These are phyloP conservation scores for Proliferodiscus dingleyae DNA, from an alignment of 2,329 filamentous ascomycete species.

Conservation along the genomic window DNA sequence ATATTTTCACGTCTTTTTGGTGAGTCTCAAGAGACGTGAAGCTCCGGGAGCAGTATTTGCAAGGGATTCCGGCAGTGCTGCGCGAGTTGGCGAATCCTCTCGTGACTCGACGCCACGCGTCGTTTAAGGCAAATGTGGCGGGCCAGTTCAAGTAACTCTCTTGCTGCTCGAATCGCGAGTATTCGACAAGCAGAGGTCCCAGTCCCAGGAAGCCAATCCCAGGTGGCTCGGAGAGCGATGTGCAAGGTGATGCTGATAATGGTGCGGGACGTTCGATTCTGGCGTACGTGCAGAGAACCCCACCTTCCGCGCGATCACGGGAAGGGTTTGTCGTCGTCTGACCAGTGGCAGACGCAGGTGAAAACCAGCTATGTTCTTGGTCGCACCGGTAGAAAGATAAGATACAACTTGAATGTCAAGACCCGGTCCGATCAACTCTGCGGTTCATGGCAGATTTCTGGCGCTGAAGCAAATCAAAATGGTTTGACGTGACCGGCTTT, in stretches of 20 bases:
- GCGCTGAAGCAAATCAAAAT: too few relatives aligned
- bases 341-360: too few relatives aligned
- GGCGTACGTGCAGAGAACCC: constrained; percentile 6
- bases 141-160: background rate
- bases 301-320: constrained; percentile 6
- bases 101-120: constrained; percentile 12
- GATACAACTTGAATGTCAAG: too few relatives aligned
- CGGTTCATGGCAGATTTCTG: too few relatives aligned
- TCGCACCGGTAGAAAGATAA: too few relatives aligned
- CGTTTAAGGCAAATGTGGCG: constrained; percentile 7
- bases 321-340: constrained; percentile 7
- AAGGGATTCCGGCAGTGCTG: constrained; percentile 1
- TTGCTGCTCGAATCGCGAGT: background rate
- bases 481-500: too few relatives aligned
- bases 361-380: too few relatives aligned
- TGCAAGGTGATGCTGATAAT: background rate
- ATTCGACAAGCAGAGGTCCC: background rate
- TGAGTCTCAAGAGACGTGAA: too few relatives aligned
- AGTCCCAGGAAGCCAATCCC: background rate
- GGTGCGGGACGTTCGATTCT: background rate
- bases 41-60: background rate
- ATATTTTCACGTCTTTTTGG: too few relatives aligned
- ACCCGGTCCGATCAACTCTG: too few relatives aligned
- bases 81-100: constrained; percentile 8
- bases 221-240: background rate